Base-by-base conservation (phyloP, 768 basidiomycete genomes). In the Kwoniella newhampshirensis region DNA sequence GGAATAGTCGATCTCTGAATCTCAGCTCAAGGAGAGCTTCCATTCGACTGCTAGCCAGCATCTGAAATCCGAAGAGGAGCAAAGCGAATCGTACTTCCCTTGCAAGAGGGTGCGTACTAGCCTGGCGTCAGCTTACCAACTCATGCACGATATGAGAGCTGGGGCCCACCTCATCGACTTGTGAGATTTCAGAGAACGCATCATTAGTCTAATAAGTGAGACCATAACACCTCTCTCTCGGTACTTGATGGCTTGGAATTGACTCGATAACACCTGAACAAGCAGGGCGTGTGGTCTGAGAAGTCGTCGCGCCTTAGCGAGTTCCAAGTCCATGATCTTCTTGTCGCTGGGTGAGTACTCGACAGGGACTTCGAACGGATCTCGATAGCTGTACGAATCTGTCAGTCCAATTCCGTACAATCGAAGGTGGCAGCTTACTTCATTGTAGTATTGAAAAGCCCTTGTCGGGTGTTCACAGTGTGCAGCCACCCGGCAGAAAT, bases 191-290 rank as follows among this genome's bases (percentile, higher is more conserved):
- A 87, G 82, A 12, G 91, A 89, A n/a, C 87, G 84, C 43, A 91
- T 73, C 4, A 93, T 84, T n/a, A 98, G 75, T 26, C 88, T 84
- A 63, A 91, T 86, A 51, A 93, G 84, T 15, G 94, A 81, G 50
- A 87, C 81, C 82, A 96, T 90, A 35, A 98, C 84, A 9, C 86
- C 86, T 0, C 87, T 85, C 54, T 87, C 82, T 35, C 87, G 83
- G 78, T 97, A 94, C 57, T 91, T 85, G 49, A 93, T 90, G 40
- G 94, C 89, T 78, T 98, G 94, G 63, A 96, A 81, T 41, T 92
- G 86, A 73, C 91, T 96, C 57, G 91, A 84, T 8, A 98, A 75
- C 82, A 97, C 87, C 63, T 91, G 86, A 43, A 98, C 74, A 25
- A 98, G 81, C 15, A 93, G 80, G 1, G 82, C 81, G 77, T 97